phyloP scores from a whole-genome alignment of 805 yeast genomes.

The Saccharomycopsis vini region DNA sequence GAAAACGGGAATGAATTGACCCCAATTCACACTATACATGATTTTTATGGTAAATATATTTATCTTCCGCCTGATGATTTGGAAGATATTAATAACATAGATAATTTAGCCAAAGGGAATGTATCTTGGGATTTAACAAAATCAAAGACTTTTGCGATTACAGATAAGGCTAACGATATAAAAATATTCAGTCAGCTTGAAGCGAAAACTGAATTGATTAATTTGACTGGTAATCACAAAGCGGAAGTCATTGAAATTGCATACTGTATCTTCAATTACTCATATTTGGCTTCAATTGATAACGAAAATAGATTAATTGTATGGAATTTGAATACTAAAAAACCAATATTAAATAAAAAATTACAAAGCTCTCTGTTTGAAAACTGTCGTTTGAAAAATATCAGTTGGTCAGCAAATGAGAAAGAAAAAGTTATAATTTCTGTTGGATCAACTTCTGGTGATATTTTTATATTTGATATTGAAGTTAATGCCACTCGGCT shows the following conservation, averaged over 20 bases:
- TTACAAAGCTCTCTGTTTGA: slow-evolving; percentile 16
- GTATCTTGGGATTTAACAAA: slow-evolving; percentile 41
- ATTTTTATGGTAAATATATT: slow-evolving; percentile 30
- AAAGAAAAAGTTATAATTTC: slow-evolving; percentile 23
- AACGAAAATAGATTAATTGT: slow-evolving; percentile 42
- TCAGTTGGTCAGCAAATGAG: slow-evolving; percentile 28
- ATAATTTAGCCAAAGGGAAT: slow-evolving; percentile 29
- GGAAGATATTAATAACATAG: slow-evolving; percentile 29
- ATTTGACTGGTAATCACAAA: slow-evolving; percentile 12
- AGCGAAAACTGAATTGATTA: slow-evolving; percentile 28
- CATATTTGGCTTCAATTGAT: slow-evolving; percentile 49
- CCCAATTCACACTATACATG: slow-evolving; percentile 19
- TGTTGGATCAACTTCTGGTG: slow-evolving; percentile 33
- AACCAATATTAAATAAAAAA: slow-evolving; percentile 27
- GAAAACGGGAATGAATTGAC: not conserved
- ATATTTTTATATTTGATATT: slow-evolving; percentile 27
- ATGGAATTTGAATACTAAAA: slow-evolving; percentile 41
- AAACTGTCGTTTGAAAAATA: slow-evolving; percentile 23
- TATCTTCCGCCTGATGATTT: slow-evolving; percentile 34
- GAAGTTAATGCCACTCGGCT: slow-evolving; percentile 7
- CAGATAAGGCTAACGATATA: slow-evolving; percentile 42
- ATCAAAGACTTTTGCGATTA: slow-evolving; percentile 69
- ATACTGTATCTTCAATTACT: slow-evolving; percentile 52
- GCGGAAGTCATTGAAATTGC: slow-evolving; percentile 39
- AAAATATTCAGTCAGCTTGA: slow-evolving; percentile 29